Conservation (phyloP, 208 protist species). For the Balamuthia mandrillaris region DNA sequence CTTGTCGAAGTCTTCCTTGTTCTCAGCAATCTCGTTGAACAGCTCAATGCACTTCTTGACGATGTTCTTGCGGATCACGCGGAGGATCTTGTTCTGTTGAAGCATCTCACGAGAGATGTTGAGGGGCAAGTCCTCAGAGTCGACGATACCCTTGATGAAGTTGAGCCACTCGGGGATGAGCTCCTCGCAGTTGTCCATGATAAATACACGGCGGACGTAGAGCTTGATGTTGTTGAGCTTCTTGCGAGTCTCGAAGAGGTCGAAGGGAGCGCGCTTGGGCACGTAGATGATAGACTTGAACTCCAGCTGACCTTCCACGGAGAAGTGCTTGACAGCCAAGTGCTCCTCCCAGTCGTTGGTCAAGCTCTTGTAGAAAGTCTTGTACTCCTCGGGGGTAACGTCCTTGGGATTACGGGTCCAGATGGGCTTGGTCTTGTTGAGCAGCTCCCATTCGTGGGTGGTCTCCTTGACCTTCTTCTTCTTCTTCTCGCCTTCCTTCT, state of each 20-base stretch:
- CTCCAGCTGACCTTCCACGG: slow-evolving; percentile 93
- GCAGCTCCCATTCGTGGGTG: slow-evolving; percentile 84
- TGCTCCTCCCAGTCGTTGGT: slow-evolving; percentile 96
- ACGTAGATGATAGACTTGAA: slow-evolving; percentile 94
- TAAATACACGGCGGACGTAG: slow-evolving; percentile 94
- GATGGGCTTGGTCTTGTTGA: slow-evolving; percentile 98
- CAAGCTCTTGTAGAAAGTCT: slow-evolving; percentile 96
- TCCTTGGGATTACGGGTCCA: slow-evolving; percentile 94
- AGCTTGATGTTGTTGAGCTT: slow-evolving; percentile 98
- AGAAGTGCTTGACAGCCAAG: slow-evolving; percentile 95
- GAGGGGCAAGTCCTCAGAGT: slow-evolving; percentile 96
- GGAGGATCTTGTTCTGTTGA: slow-evolving; percentile 97
- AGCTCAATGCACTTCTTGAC: slow-evolving; percentile 96
- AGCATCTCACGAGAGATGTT: slow-evolving; percentile 98
- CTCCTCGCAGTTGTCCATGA: slow-evolving; percentile 97
- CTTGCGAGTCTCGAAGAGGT: slow-evolving; percentile 96
- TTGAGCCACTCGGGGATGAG: slow-evolving; percentile 95
- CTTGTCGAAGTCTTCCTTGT: slow-evolving; percentile 96
- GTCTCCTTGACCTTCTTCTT: slow-evolving; percentile 82
- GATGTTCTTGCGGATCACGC: slow-evolving; percentile 97
- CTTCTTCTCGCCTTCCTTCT: slow-evolving; percentile 64
- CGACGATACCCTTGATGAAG: slow-evolving; percentile 95
- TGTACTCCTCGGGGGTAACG: slow-evolving; percentile 97
- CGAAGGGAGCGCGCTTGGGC: slow-evolving; percentile 92
- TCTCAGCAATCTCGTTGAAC: slow-evolving; percentile 91